phyloP scores from a whole-genome alignment of 495 filamentous ascomycete genomes.

The Talaromyces thailandensis region DNA sequence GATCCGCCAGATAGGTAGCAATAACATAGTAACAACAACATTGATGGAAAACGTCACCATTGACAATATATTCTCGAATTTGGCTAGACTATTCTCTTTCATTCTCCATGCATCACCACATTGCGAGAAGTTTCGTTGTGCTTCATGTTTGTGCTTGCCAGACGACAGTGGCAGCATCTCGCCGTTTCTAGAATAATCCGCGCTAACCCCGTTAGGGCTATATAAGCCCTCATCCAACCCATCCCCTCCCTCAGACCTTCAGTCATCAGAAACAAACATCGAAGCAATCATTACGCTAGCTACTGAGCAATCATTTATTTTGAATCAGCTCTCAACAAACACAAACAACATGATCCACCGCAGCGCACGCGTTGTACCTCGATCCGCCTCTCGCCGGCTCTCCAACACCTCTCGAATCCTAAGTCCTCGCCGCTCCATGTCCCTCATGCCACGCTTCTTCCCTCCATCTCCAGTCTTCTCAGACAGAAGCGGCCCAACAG shows the following conservation, averaged over 20 bases:
- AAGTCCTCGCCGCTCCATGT: constrained; percentile 15
- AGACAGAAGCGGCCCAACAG: constrained; percentile 3
- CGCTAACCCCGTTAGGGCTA: neutral
- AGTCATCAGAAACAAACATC: neutral
- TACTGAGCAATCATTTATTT: neutral
- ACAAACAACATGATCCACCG: neutral
- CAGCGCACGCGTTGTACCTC: neutral
- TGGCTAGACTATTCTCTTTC: neutral
- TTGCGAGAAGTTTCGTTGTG: neutral
- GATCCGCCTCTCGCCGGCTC: neutral
- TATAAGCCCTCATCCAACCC: neutral
- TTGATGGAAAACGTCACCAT: neutral
- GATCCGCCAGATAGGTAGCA: neutral
- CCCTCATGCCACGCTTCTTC: constrained; percentile 21
- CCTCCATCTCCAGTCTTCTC: constrained; percentile 8
- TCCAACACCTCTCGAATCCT: neutral
- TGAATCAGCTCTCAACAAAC: neutral
- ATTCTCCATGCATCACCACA: neutral
- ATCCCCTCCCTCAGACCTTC: neutral
- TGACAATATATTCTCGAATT: neutral
- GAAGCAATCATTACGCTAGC: neutral
- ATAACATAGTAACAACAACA: neutral
- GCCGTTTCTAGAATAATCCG: neutral
- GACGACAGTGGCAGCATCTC: neutral
- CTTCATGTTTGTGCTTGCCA: neutral